These are phyloP conservation scores for Biscogniauxia marginata DNA, from an alignment of 2,329 filamentous ascomycete genomes.

Conservation along the genomic window DNA sequence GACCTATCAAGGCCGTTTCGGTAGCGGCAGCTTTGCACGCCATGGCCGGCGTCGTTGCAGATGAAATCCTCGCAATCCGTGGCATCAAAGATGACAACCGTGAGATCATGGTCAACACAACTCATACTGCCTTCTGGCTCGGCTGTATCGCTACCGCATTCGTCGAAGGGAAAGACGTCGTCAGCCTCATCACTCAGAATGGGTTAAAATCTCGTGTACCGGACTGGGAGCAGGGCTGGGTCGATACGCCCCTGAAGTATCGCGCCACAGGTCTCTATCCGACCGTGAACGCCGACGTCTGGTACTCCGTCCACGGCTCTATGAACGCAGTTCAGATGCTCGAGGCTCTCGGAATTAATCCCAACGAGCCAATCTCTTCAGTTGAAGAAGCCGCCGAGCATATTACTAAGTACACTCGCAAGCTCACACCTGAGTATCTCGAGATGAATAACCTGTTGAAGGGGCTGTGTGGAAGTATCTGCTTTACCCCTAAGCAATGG, in stretches of 20 bases:
- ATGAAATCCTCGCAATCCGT: constrained; percentile 15
- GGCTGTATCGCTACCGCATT: constrained; percentile 38
- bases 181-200: constrained; percentile 28
- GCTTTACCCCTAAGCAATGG: constrained; percentile 44
- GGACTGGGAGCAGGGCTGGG: constrained; percentile 33
- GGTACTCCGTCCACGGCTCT: constrained; percentile 52
- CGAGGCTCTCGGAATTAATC: constrained; percentile 44
- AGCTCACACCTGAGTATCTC: constrained; percentile 40
- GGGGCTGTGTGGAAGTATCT: constrained; percentile 44
- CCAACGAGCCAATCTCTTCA: constrained; percentile 18
- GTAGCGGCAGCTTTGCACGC: constrained; percentile 18
- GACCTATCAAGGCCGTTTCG: constrained; percentile 35
- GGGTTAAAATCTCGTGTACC: constrained; percentile 32
- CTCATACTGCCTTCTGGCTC: constrained; percentile 45
- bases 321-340: constrained; percentile 44
- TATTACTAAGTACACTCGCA: constrained; percentile 31
- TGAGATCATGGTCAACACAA: constrained; percentile 43
- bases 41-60: constrained; percentile 13
- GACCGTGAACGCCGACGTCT: constrained; percentile 43
- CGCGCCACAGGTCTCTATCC: constrained; percentile 46
- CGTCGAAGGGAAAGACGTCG: constrained; percentile 37
- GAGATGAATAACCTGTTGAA: constrained; percentile 40
- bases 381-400: constrained; percentile 33
- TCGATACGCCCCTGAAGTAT: constrained; percentile 29
- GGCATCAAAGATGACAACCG: constrained; percentile 15